Percentiles rank a stretch among this genome's conserved stretches.
These are phyloP conservation scores for Chlorella sp. DNA, from an alignment of 139 green algal species.

Conservation along the genomic window DNA sequence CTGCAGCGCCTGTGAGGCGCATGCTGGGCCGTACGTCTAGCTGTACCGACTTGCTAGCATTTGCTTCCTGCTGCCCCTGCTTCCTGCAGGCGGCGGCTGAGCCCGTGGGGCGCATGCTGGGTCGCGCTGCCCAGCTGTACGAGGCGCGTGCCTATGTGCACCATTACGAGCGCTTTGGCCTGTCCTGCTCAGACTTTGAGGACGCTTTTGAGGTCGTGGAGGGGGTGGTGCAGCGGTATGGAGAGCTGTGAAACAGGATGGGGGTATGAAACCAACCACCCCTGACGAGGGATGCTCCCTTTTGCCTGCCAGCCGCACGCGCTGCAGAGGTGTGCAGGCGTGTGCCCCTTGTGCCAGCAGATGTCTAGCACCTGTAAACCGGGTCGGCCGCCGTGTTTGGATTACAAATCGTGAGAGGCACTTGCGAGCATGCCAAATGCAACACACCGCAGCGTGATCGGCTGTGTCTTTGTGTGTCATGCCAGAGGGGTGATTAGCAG, in stretches of 20 bases:
- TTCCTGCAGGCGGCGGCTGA: constrained; percentile 45
- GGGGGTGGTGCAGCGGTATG: constrained; percentile 64
- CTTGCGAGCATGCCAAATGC: too few species aligned
- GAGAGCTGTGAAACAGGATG: constrained; percentile 33
- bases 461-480: too few species aligned
- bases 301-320: too few species aligned
- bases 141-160: constrained; percentile 75
- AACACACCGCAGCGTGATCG: too few species aligned
- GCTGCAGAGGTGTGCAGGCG: too few species aligned
- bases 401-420: too few species aligned
- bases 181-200: constrained; percentile 62
- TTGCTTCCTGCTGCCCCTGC: background rate
- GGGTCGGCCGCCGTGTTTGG: too few species aligned
- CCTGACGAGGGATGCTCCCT: too few species aligned
- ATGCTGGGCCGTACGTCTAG: constrained; percentile 59
- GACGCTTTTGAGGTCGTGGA: constrained; percentile 71
- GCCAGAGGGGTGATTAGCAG: too few species aligned
- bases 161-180: constrained; percentile 80
- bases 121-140: constrained; percentile 68
- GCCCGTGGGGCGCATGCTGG: constrained; percentile 55
- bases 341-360: too few species aligned
- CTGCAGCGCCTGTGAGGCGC: constrained; percentile 40
- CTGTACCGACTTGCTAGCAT: background rate
- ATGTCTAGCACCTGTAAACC: too few species aligned
- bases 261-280: too few species aligned